Base-by-base conservation (phyloP, 495 filamentous ascomycete genomes). In the Penicillium turbatum region DNA sequence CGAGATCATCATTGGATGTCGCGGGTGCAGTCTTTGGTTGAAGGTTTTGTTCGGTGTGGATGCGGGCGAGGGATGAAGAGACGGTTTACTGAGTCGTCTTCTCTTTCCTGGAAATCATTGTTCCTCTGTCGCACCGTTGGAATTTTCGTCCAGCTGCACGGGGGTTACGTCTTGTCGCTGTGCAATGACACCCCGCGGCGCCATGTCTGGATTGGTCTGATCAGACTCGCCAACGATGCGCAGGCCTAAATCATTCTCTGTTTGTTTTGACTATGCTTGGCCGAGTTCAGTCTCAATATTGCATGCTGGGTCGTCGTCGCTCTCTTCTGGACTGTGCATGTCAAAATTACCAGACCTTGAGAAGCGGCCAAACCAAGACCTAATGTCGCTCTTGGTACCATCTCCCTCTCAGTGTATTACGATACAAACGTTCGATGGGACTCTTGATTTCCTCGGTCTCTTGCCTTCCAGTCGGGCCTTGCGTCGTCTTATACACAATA, bases 1-100 rank as follows among this genome's bases (percentile, higher is more conserved):
- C 0, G 88, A 92, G 72, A 66, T 93, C 54, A 77, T 86, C 54
- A 81, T 90, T 27, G 88, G 86, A 16, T 95, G 90, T 67, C 75
- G 76, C 15, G 88, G 89, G 42, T 95, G 89, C 63, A 92, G 88
- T 72, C 75, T 95, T 46, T 92, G 84, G 84, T 67, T 92, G 64
- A 84, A 83, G 62, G 82, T 95, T 29, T 70, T 82, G 37, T 92
- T 90, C 78, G 82, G 79, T 12, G 73, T 86, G 26, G 80, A 82
- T 21, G 79, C 77, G 70, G 73, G 84, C 29, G 80, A 82, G 17
- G 79, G 78, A 70, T 69, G 6, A 64, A 54, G 10, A 11, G n/a
- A 17, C 15, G 15, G 1, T 1, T 13, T n/a, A 13, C 7, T 16
- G 34, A 6, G 56, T 65, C 13, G 30, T 30, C 16, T 44, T 13